Evolutionary conservation across 1,284 basidiomycete genomes (phyloP).

Genomic region (Trichosporon ovoides): DNA sequence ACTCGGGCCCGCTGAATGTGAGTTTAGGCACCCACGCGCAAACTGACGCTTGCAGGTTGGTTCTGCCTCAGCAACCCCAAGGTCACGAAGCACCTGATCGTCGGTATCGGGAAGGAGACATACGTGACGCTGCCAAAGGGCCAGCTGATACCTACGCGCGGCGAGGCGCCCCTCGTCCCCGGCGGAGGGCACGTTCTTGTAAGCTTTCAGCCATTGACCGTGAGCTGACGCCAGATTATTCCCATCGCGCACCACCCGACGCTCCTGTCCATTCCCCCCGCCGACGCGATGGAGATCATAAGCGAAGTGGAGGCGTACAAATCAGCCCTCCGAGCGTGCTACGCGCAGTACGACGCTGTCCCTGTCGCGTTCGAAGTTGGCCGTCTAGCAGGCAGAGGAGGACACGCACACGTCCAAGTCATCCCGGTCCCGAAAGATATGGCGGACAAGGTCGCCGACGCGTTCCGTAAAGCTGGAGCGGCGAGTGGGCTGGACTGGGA

Average conservation of each 20-base stretch:
- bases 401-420: conserved; percentile 85
- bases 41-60: conserved; percentile 60
- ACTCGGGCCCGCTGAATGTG: conserved; percentile 59
- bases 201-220: too few species aligned
- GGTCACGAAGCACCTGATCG: conserved; percentile 84
- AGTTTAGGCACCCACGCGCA: too few species aligned
- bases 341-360: conserved; percentile 62
- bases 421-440: conserved; percentile 69
- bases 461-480: conserved; percentile 65
- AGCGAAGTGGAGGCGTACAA: conserved; percentile 81
- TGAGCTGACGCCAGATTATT: conserved; percentile 56
- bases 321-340: conserved; percentile 64
- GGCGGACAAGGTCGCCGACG: conserved; percentile 60
- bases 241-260: conserved; percentile 69
- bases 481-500: conserved; percentile 61
- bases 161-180: conserved; percentile 58
- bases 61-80: conserved; percentile 91
- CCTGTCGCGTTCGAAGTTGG: conserved; percentile 84
- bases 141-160: conserved; percentile 71
- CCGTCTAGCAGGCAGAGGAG: conserved; percentile 73
- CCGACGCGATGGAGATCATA: conserved; percentile 67
- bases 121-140: conserved; percentile 91
- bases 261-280: conserved; percentile 65
- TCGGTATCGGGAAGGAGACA: conserved; percentile 83
- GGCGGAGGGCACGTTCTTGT: conserved; percentile 85